Conservation (phyloP, 1,139 yeast genomes). For the Lodderomyces oxycetoniae region DNA sequence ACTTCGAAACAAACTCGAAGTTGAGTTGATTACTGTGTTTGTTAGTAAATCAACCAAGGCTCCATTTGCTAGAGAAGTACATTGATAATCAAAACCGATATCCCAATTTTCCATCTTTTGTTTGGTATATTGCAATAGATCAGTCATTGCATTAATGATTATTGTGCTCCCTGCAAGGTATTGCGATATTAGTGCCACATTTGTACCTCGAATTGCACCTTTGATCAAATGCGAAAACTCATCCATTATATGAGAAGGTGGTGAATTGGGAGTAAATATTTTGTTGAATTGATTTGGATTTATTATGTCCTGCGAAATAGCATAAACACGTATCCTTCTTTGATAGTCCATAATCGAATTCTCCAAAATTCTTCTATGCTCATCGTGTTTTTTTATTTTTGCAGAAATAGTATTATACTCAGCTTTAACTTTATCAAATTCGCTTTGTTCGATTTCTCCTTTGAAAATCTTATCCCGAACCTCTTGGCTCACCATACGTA, state of each 20-base stretch:
- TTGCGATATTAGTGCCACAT: constrained; percentile 18
- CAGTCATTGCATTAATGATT: constrained; percentile 1
- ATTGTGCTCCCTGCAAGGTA: constrained; percentile 7
- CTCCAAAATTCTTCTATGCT: constrained; percentile 40
- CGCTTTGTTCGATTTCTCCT: constrained; percentile 1
- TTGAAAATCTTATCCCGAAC: not conserved
- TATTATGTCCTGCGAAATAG: constrained; percentile 11
- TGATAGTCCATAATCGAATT: constrained; percentile 49
- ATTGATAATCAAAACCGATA: constrained; percentile 9
- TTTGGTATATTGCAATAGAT: constrained; percentile 1
- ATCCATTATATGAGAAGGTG: constrained; percentile 14
- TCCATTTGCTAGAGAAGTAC: constrained; percentile 7
- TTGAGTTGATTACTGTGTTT: constrained; percentile 9
- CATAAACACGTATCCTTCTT: constrained; percentile 34
- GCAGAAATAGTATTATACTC: constrained; percentile 12
- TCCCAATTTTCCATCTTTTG: constrained; percentile 4
- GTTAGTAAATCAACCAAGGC: constrained; percentile 6
- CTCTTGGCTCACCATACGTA: not conserved
- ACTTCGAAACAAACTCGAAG: constrained; percentile 8
- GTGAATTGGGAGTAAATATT: constrained; percentile 13
- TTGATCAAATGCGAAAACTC: constrained; percentile 21
- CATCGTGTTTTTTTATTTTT: constrained; percentile 21
- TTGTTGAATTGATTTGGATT: constrained; percentile 18
- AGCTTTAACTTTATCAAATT: constrained; percentile 4
- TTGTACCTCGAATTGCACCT: constrained; percentile 16